Base-by-base conservation (phyloP, 371 early-diverging fungal species). In the Sporodiniella umbellata region DNA sequence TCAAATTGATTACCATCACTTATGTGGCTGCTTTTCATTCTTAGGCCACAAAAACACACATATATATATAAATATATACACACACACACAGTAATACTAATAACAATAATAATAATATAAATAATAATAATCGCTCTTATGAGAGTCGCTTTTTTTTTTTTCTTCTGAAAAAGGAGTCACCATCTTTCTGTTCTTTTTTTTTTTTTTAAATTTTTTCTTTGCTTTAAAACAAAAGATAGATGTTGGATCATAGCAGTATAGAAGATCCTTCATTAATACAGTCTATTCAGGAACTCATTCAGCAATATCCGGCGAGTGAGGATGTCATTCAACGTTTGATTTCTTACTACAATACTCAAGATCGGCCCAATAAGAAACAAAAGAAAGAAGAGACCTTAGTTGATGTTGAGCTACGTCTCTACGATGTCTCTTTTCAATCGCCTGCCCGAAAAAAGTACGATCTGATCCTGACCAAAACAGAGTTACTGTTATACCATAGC, bases 371-470 rank as follows among this genome's bases (percentile, higher is more conserved):
- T 50, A 38, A 49, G 45, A 28, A 53, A 52, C 18, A 48, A 54
- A 28, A n/a, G n/a, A n/a, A n/a, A n/a, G n/a, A n/a, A n/a, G n/a
- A n/a, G n/a, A n/a, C n/a, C n/a, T n/a, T n/a, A n/a, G n/a, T n/a
- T n/a, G n/a, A n/a, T n/a, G n/a, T n/a, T n/a, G 42, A 55, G 1
- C 28, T 60, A 3, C 49, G 58, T 33, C 50, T 63, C 8, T 33
- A 39, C 14, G 74, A 71, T 17, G 18, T 73, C 17, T 71, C 67
- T 4, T 65, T 66, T 38, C 67, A 64, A 35, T 42, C 54, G 3
- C 72, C 75, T 17, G 62, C 63, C 17, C 60, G 78, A 24, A 73
- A 70, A 46, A 69, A 64, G 43, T 60, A 56, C 25, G 66, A 64
- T 33, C 45, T 69, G 5, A 28, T 62, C 3, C 26, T 74, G 8